Evolutionary conservation across 1,284 basidiomycete species (phyloP), one percentile per base, ranked within the genome.

Genomic region (Erythrobasidium hasegawianum): DNA sequence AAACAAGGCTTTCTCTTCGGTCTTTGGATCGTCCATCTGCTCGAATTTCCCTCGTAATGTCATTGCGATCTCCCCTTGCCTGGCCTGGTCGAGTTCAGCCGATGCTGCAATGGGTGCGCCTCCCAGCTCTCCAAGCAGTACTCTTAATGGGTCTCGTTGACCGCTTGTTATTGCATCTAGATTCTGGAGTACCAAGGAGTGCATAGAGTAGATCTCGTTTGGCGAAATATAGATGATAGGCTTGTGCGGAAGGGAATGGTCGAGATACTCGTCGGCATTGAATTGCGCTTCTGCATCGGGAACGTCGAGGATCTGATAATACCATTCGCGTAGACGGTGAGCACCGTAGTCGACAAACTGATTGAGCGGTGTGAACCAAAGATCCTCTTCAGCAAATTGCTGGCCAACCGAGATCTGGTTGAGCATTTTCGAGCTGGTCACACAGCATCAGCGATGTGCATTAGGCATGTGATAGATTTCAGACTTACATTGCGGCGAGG

Each of bases 161-260:
- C 79, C 77, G 1, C 86, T 81, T 5, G 87, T 86, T 68, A 95
- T 76, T 61, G 80, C 77, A 47, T 88, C 85, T 43, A 88, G 79
- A 75, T 96, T 83, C 73, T 89, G 86, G 8, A 86, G 81, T n/a
- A 99, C 81, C 9, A 96, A 78, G 1, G 84, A 80, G 76, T 98
- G 91, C 79, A 92, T 89, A 11, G 88, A 86, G 77, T 98, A 99
- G 52, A 98, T 91, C 77, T 99, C 95, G 74, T 92, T 94, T 0
- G 96, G 90, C 18, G 95, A 94, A 71, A 99, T 97, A 77, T 92
- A 93, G 70, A 99, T 97, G 56, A 77, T 74, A 0, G 94, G 92
- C 73, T 91, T 92, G 2, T 93, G 90, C 71, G 93, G 89, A 7
- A 89, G 86, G 5, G 92, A 92, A 22, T 87, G 89, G 75, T 97